Base-by-base conservation (phyloP, 1,284 basidiomycete genomes). In the Ganoderma multipileum region DNA sequence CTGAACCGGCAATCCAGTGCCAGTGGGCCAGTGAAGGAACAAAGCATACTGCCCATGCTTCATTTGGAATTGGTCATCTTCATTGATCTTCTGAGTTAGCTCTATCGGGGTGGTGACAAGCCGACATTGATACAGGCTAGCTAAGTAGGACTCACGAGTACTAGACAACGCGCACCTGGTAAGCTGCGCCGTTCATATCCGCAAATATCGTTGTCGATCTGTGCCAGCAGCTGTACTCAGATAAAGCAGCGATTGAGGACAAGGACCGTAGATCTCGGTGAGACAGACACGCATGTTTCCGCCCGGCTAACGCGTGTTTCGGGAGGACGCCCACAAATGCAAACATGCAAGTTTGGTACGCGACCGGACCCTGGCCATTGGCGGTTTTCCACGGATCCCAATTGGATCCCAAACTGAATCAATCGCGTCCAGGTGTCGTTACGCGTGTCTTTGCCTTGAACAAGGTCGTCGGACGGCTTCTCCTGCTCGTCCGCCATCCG, bases 301-400 rank as follows among this genome's bases (percentile, higher is more conserved):
- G 41, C 41, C 16, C 16, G 12, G 16, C 52, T 69, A 41, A 71
- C 63, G 63, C 63, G 50, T 47, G 50, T 63, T 38, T 64, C 23
- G 54, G 18, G 52, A 63, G 66, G 61, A 58, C 71, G 58, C 71
- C 71, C 69, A 72, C 71, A 72, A 61, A n/a, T 59, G 60, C 69
- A 72, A 72, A 72, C 67, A 72, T 38, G 12, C 8, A 26, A 65
- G 65, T 72, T 68, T 66, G 71, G 71, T 72, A 28, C 6, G 64
- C 66, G 42, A 66, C 64, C 55, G 23, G 47, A 55, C 68, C 20
- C 42, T n/a, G 2, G 18, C 28, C 47, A 44, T 44, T 61, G 30
- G 33, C 60, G n/a, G 47, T 60, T 67, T 67, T 58, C 55, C 55
- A 58, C 55, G 55, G 33, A 20, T 38, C 55, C n/a, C 18, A 36